Percentiles rank a stretch among this genome's conserved stretches.
Conservation (phyloP, 805 yeast genomes). For the Saccharomycopsis sp. region DNA sequence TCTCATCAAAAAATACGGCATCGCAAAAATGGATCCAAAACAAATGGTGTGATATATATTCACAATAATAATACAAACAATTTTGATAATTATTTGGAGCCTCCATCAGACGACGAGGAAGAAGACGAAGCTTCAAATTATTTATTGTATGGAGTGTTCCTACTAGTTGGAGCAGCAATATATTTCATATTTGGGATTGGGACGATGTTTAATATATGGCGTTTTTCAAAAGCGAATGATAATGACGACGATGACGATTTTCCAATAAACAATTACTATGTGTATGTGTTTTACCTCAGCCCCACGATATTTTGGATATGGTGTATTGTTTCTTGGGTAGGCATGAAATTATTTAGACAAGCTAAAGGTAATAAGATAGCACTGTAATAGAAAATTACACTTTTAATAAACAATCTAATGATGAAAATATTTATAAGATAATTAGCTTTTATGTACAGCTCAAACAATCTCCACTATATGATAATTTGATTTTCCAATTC, state of each 20-base stretch:
- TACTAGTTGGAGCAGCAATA: slow-evolving; percentile 4
- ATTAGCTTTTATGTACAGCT: slow-evolving; percentile 1
- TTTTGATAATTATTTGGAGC: neutral
- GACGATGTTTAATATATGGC: slow-evolving; percentile 18
- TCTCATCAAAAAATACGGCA: neutral
- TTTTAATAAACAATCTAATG: too few relatives aligned
- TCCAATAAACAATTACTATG: slow-evolving; percentile 33
- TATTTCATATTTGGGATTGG: slow-evolving; percentile 13
- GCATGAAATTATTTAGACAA: slow-evolving; percentile 70
- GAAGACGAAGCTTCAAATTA: neutral
- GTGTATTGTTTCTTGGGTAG: slow-evolving; percentile 70
- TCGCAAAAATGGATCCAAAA: too few relatives aligned
- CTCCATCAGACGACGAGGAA: neutral
- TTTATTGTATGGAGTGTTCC: slow-evolving; percentile 9
- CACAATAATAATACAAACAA: too few relatives aligned
- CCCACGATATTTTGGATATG: slow-evolving; percentile 47
- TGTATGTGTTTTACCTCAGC: slow-evolving; percentile 27
- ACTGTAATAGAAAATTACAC: too few relatives aligned
- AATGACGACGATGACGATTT: slow-evolving; percentile 24
- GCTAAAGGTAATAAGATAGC: slow-evolving; percentile 49
- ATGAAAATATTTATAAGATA: too few relatives aligned
- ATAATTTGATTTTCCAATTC: slow-evolving; percentile 70
- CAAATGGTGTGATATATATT: too few relatives aligned
- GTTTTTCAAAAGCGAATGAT: neutral
- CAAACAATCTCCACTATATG: slow-evolving; percentile 41